Evolutionary conservation across 2,329 filamentous ascomycete genomes (phyloP).

Genomic region (Diaporthe destruens): DNA sequence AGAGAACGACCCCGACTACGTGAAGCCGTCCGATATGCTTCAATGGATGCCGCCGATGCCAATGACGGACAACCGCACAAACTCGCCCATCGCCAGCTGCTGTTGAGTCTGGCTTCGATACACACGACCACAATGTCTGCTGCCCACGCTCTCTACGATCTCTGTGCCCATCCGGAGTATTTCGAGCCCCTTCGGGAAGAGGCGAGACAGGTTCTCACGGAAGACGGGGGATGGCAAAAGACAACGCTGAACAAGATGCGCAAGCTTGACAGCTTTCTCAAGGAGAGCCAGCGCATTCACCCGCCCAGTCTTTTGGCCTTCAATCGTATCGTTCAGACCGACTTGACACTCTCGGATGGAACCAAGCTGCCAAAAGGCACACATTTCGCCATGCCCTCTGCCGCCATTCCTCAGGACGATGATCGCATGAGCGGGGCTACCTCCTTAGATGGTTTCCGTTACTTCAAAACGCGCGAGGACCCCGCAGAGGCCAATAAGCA

Average conservation of each 20-base stretch:
- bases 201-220: constrained; percentile 11
- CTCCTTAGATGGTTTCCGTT: background rate
- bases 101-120: constrained; percentile 54
- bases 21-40: background rate
- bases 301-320: constrained; percentile 37
- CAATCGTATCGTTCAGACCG: background rate
- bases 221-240: constrained; percentile 50
- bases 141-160: constrained; percentile 52
- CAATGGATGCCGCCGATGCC: background rate
- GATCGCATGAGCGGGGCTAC: no score
- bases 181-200: constrained; percentile 10
- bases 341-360: background rate
- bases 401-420: background rate
- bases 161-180: constrained; percentile 44
- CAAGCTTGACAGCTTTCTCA: constrained; percentile 57
- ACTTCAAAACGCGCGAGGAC: background rate
- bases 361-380: background rate
- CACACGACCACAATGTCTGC: constrained; percentile 53
- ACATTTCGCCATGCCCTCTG: background rate
- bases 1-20: background rate
- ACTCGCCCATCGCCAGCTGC: constrained; percentile 47
- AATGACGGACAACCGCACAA: background rate
- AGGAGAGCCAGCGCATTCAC: constrained; percentile 53
- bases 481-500: background rate
- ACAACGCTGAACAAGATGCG: constrained; percentile 53